A percentile compares a stretch with the other conserved stretches of the same genome.
Conservation (phyloP, 805 yeast genomes). For the Jamesozyma hellenica region DNA sequence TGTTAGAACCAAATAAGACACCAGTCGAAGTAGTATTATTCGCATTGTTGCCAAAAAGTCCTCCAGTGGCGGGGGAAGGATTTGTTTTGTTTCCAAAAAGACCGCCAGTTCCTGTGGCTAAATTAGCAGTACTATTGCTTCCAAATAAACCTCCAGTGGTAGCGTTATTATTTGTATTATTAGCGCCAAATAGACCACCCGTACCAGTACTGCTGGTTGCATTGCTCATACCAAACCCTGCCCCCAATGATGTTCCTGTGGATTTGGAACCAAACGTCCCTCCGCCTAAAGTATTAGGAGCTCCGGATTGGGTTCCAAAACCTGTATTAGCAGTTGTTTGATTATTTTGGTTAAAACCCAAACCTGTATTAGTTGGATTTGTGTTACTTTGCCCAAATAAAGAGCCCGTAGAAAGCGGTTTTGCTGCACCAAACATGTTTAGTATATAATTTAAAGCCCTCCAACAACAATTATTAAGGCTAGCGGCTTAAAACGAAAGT, state of each 20-base stretch:
- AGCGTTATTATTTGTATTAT: not conserved
- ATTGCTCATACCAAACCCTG: conserved; percentile 16
- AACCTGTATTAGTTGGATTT: not conserved
- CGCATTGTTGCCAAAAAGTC: conserved; percentile 20
- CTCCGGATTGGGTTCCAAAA: not conserved
- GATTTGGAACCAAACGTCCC: conserved; percentile 9
- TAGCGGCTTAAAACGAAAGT: no score
- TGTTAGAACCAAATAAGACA: conserved; percentile 22
- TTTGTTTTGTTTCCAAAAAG: conserved; percentile 1
- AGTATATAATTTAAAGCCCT: no score
- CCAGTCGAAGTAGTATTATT: conserved; percentile 11
- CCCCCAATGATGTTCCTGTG: conserved; percentile 4
- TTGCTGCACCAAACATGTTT: conserved; percentile 3
- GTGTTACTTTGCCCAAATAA: conserved; percentile 1
- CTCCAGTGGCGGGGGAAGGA: conserved; percentile 8
- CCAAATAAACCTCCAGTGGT: conserved; percentile 28
- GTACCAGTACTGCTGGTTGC: conserved; percentile 23
- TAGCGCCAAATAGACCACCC: conserved; percentile 17
- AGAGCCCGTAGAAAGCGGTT: conserved; percentile 3
- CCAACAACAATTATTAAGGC: no score
- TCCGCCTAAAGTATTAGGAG: not conserved
- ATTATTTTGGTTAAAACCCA: conserved; percentile 1
- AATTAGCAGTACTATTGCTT: conserved; percentile 9
- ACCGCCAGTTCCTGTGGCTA: not conserved
- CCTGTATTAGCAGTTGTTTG: not conserved